These are phyloP conservation scores for Phellopilus nigrolimitatus DNA, from an alignment of 1,284 basidiomycete genomes.

Conservation along the genomic window DNA sequence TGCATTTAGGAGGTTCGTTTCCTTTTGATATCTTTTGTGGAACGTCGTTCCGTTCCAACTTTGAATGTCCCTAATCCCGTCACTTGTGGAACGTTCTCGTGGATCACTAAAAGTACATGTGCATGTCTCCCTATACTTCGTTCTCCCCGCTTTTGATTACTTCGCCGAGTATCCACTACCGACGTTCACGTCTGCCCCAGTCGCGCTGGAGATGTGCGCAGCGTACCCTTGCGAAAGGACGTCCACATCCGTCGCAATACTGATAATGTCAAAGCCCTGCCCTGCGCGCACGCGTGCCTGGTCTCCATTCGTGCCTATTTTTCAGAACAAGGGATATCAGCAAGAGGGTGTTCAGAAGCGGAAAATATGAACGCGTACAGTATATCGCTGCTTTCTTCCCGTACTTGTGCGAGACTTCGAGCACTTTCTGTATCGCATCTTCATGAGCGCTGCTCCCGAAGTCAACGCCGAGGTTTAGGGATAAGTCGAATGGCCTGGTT, in stretches of 20 bases:
- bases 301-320: conserved; percentile 28
- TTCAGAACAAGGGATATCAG: background rate
- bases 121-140: no score
- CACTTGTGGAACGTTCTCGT: no score
- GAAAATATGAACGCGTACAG: conserved; percentile 22
- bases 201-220: conserved; percentile 16
- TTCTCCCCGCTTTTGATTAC: conserved; percentile 3
- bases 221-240: conserved; percentile 26
- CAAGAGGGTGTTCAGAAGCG: background rate
- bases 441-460: conserved; percentile 29
- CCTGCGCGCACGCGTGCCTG: conserved; percentile 29
- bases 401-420: conserved; percentile 32
- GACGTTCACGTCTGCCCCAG: background rate
- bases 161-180: conserved; percentile 17
- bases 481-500: conserved; percentile 29
- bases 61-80: no score
- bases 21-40: no score
- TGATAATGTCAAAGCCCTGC: conserved; percentile 33
- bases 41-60: no score
- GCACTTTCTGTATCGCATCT: conserved; percentile 27
- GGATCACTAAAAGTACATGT: no score
- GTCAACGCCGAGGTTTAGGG: conserved; percentile 29
- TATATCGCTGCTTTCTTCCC: conserved; percentile 28
- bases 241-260: conserved; percentile 32
- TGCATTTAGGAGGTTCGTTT: no score